Evolutionary conservation across 345 rosid species (phyloP), one percentile per base, ranked within the genome.

Genomic region (Gossypioides kirkii): DNA sequence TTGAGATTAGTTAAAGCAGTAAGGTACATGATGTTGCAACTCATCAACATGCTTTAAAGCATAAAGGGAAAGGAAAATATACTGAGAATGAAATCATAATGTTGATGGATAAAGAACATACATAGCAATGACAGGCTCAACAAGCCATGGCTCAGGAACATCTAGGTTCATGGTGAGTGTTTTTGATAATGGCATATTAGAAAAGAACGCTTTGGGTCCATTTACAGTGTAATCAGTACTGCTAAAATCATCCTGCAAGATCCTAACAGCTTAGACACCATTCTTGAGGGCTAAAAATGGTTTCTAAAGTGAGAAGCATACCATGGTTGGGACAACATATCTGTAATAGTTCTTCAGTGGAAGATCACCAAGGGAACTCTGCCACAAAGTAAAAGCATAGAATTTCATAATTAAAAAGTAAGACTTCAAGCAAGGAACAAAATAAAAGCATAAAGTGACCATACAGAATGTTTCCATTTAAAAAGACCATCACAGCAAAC

Each of bases 121-220:
- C 98, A 96, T 84, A 76, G 98, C 98, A 84, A 96, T 72, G 65
- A 96, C 88, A 72, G 97, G 95, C 85, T 96, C 98, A 73, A 90
- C 89, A 83, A 96, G 99, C 99, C 99, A 96, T 46, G 99, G 97
- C 79, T 96, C 99, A 45, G 98, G 99, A 78, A 96, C 99, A 80
- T 96, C 99, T 73, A 96, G 94, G 85, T 96, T 95, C 98, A 96
- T 91, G 78, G 99, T 96, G 76, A 96, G 98, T 25, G 98, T 96
- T 81, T 96, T 96, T 47, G 99, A 91, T 74, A 93, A 77, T 52
- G 97, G 99, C 99, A 96, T 96, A 78, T 93, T 96, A 16, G 96
- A 90, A 26, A 96, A 96, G 85, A 88, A 91, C 18, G 99, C 99
- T 82, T 82, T 90, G 20, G 99, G 96, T 22, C 99, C 98, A 82